phyloP scores from a whole-genome alignment of 805 yeast species.

The Monosporozyma aerobia region DNA sequence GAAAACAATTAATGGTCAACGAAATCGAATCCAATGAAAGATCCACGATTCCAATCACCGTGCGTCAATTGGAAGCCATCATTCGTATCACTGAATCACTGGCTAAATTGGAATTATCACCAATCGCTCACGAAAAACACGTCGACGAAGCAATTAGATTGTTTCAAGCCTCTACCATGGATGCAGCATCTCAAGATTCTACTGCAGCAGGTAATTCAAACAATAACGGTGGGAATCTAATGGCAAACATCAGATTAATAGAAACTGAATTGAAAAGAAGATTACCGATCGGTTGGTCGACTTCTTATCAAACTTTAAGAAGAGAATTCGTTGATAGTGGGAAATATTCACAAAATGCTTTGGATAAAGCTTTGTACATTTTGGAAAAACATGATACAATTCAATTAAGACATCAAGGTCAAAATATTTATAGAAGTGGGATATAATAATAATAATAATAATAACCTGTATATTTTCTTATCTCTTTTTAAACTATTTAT shows the following conservation, averaged over 20 bases:
- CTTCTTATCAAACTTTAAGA: conserved; percentile 73
- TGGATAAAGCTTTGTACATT: conserved; percentile 73
- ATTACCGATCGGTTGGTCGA: conserved; percentile 93
- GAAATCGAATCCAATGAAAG: conserved; percentile 80
- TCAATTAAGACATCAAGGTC: conserved; percentile 79
- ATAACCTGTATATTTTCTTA: too few relatives aligned
- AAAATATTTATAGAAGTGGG: conserved; percentile 67
- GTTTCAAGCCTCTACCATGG: conserved; percentile 95
- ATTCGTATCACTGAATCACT: conserved; percentile 90
- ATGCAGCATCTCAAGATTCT: conserved; percentile 56
- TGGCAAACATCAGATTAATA: conserved; percentile 65
- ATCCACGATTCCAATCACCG: conserved; percentile 92
- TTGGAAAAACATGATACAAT: conserved; percentile 83
- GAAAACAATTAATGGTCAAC: conserved; percentile 70
- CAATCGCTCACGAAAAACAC: conserved; percentile 79
- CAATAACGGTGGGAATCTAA: conserved; percentile 47
- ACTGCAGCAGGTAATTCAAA: conserved; percentile 43
- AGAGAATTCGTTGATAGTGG: conserved; percentile 70
- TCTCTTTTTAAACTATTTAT: conserved; percentile 2
- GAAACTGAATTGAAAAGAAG: conserved; percentile 83
- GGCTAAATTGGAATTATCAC: conserved; percentile 76
- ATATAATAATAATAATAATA: conserved; percentile 29
- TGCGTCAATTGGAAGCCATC: conserved; percentile 96
- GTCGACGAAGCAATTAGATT: conserved; percentile 93
- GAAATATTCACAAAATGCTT: conserved; percentile 55